Evolutionary conservation across 768 basidiomycete genomes (phyloP).

Genomic region (Leccinum rimulosum): DNA sequence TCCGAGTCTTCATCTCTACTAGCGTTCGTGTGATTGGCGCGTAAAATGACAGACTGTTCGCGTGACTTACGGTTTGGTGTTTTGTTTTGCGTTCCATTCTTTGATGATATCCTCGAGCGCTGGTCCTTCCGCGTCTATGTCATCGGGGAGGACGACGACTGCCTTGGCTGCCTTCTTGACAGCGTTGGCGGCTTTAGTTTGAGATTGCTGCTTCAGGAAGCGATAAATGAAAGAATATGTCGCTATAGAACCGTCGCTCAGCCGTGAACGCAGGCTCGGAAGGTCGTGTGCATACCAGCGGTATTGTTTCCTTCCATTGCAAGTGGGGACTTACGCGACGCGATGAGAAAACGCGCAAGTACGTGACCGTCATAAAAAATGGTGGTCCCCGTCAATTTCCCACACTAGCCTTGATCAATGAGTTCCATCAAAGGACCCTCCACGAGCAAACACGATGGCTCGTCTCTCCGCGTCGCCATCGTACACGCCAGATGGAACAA

Average conservation of each 20-base stretch:
- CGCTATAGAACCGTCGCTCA: conserved; percentile 38
- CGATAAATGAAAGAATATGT: conserved; percentile 75
- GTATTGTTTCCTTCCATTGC: conserved; percentile 46
- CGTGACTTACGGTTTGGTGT: conserved; percentile 29
- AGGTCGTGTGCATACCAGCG: conserved; percentile 23
- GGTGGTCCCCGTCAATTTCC: conserved; percentile 1
- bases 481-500: conserved; percentile 98
- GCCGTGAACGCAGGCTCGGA: conserved; percentile 6
- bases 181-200: conserved; percentile 68
- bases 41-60: neutral
- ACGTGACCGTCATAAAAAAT: neutral
- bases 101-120: conserved; percentile 62
- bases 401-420: conserved; percentile 20
- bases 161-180: conserved; percentile 72
- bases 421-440: conserved; percentile 75
- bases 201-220: conserved; percentile 65
- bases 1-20: conserved; percentile 14
- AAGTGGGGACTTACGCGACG: neutral
- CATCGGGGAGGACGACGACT: conserved; percentile 58
- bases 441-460: conserved; percentile 69
- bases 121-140: conserved; percentile 45
- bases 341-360: too few relatives aligned
- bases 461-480: conserved; percentile 80
- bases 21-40: conserved; percentile 4
- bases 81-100: conserved; percentile 53